Base-by-base conservation (phyloP, 257 asterid species). In the Cynanchum wilfordii region DNA sequence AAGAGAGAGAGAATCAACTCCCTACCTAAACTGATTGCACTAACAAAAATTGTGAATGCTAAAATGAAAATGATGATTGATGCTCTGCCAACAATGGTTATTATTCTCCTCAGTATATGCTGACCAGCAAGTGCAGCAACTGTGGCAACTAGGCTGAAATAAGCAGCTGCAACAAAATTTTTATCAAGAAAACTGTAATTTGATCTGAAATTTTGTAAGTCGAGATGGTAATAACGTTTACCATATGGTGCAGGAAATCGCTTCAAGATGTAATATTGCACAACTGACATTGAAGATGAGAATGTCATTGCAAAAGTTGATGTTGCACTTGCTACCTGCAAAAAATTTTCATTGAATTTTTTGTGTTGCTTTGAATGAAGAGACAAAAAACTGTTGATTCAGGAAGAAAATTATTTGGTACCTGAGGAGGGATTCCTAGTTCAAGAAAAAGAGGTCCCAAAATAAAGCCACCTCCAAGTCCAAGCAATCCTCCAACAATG, bases 361-460 rank as follows among this genome's bases (percentile, higher is more conserved):
- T 15, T 47, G 5, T 12, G 52, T 11, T 12, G 12, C 52, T 47
- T 47, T 45, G 10, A 11, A 45, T 6, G 50, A 45, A 33, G 36
- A 30, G 36, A 44, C 0, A 7, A 8, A 44, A 15, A 47, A 8
- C 0, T 47, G 52, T 47, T 47, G 52, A 47, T 47, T 47, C 1
- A 50, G 55, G n/a, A 42, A 42, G 55, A 38, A 19, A 1, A 49
- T 22, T 5, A 22, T 55, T 7, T 6, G 19, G 47, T 71, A 82
- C 85, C 83, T 75, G 85, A 44, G 85, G 85, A 68, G 85, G 82
- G 66, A 81, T 81, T 68, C 85, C 85, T 40, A 78, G 45, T 78
- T 81, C 85, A 0, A 78, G 80, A 50, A 81, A 78, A 24, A 81
- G 82, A 1, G 85, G 85, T 30, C 85, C 85, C 15, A 81, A 20